Conservation (phyloP, 2,329 filamentous ascomycete genomes). For the Mycosphaerella sp. region DNA sequence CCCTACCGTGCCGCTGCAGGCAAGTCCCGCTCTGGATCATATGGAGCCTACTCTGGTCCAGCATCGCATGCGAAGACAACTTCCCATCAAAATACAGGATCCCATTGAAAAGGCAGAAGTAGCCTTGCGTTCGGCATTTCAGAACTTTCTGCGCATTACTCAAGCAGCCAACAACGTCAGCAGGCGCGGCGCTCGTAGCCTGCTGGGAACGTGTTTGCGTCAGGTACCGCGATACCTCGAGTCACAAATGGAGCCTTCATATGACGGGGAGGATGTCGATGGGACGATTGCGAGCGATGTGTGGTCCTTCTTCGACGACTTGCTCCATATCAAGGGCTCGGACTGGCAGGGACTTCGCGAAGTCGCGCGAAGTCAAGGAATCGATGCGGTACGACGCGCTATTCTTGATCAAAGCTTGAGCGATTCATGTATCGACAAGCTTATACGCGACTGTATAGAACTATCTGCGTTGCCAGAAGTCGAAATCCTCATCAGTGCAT, state of each 20-base stretch:
- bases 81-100: slow-evolving; percentile 9
- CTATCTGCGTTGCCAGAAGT: slow-evolving; percentile 5
- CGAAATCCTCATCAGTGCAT: slow-evolving; percentile 1
- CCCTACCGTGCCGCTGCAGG: not conserved
- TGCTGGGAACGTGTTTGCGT: slow-evolving; percentile 36
- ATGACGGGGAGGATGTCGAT: slow-evolving; percentile 31
- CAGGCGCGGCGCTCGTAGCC: slow-evolving; percentile 32
- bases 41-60: not conserved
- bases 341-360: slow-evolving; percentile 38
- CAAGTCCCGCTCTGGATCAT: not conserved
- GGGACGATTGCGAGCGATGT: slow-evolving; percentile 30
- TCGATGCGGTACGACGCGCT: slow-evolving; percentile 35
- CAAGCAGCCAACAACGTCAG: slow-evolving; percentile 9
- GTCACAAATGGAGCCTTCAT: slow-evolving; percentile 32
- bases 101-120: slow-evolving; percentile 2
- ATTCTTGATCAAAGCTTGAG: slow-evolving; percentile 32
- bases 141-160: slow-evolving; percentile 1
- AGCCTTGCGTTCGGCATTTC: slow-evolving; percentile 2
- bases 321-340: slow-evolving; percentile 31
- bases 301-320: slow-evolving; percentile 37
- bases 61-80: not conserved
- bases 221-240: slow-evolving; percentile 39
- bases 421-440: slow-evolving; percentile 1
- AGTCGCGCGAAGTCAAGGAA: slow-evolving; percentile 38
- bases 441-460: slow-evolving; percentile 10